Evolutionary conservation across 2,329 filamentous ascomycete species (phyloP).

Genomic region (Pseudogymnoascus sp.): DNA sequence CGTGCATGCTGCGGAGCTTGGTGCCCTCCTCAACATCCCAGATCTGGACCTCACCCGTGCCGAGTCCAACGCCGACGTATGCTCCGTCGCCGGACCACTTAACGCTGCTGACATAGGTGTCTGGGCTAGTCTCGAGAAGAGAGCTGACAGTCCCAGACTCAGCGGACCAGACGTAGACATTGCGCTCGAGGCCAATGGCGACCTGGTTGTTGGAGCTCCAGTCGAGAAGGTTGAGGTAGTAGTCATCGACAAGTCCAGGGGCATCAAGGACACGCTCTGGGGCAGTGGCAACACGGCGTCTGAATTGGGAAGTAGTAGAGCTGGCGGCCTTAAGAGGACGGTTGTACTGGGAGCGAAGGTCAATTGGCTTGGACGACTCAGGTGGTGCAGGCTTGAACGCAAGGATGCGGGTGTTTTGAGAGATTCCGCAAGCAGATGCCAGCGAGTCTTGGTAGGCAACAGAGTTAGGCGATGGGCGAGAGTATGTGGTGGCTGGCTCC

Average conservation of each 20-base stretch:
- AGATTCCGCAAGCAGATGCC: conserved; percentile 84
- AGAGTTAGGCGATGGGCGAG: conserved; percentile 75
- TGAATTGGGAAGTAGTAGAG: conserved; percentile 71
- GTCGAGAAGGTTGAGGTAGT: conserved; percentile 97
- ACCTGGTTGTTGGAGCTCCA: conserved; percentile 98
- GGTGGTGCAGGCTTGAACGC: conserved; percentile 98
- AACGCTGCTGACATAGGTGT: conserved; percentile 95
- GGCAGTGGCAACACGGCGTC: conserved; percentile 84
- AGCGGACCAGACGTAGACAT: conserved; percentile 97
- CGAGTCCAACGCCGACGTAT: conserved; percentile 90
- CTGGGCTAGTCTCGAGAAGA: conserved; percentile 75
- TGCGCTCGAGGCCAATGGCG: conserved; percentile 92
- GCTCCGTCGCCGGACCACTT: conserved; percentile 98
- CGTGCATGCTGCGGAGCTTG: conserved; percentile 97
- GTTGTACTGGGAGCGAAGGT: conserved; percentile 96
- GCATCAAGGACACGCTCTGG: conserved; percentile 95
- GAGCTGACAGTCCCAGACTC: conserved; percentile 84
- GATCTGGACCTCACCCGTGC: conserved; percentile 94
- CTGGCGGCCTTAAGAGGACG: conserved; percentile 75
- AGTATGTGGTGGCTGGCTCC: conserved; percentile 55
- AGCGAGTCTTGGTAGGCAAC: conserved; percentile 88
- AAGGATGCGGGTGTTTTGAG: conserved; percentile 87
- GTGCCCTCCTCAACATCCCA: conserved; percentile 94
- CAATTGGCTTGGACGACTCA: conserved; percentile 96
- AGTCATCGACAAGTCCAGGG: conserved; percentile 92